A percentile compares a stretch with the other conserved stretches of the same genome.
Conservation (phyloP, 1,139 yeast genomes). For the Lodderomyces theae region DNA sequence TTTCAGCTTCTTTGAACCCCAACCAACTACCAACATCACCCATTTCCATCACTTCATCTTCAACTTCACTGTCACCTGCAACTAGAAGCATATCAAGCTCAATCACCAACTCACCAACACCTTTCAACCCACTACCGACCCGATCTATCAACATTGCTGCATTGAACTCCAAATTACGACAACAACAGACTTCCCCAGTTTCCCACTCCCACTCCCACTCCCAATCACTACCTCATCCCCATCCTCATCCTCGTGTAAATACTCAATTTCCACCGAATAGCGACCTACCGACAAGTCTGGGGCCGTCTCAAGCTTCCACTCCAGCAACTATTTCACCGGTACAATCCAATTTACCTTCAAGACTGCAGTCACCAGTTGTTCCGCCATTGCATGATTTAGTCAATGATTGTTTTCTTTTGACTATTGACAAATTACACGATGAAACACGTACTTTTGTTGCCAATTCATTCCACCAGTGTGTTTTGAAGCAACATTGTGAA, state of each 20-base stretch:
- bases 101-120: slow-evolving; percentile 2
- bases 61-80: neutral
- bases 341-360: neutral
- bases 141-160: slow-evolving; percentile 8
- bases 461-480: slow-evolving; percentile 20
- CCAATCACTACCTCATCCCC: neutral
- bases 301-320: neutral
- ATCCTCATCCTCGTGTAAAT: neutral
- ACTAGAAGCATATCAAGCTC: neutral
- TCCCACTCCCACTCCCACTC: neutral
- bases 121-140: slow-evolving; percentile 10
- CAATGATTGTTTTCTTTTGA: slow-evolving; percentile 24
- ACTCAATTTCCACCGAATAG: neutral
- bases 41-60: neutral
- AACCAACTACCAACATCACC: slow-evolving; percentile 1
- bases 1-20: neutral
- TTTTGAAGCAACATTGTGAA: slow-evolving; percentile 34
- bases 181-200: neutral
- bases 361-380: slow-evolving; percentile 3
- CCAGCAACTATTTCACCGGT: neutral
- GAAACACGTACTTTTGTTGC: slow-evolving; percentile 16
- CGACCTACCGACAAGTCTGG: neutral
- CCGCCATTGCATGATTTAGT: slow-evolving; percentile 27
- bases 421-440: slow-evolving; percentile 20
- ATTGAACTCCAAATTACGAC: slow-evolving; percentile 5